phyloP scores from a whole-genome alignment of 495 filamentous ascomycete genomes.

The Peziza echinospora region DNA sequence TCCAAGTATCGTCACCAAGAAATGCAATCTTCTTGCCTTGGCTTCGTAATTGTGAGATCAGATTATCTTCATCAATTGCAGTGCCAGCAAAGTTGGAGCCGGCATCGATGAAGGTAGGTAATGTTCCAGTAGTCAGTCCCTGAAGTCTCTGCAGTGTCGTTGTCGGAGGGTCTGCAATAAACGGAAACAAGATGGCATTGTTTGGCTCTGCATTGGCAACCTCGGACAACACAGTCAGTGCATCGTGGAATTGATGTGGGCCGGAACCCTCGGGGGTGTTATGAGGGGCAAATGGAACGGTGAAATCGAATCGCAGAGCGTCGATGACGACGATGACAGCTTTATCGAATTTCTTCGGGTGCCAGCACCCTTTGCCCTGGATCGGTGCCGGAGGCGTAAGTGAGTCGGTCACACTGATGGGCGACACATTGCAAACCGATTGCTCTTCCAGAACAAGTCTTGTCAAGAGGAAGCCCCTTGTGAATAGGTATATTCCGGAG shows the following conservation, averaged over 20 bases:
- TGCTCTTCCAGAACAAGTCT: conserved; percentile 72
- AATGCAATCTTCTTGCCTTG: conserved; percentile 76
- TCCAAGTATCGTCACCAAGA: conserved; percentile 93
- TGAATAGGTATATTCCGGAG: conserved; percentile 75
- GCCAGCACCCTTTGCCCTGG: conserved; percentile 69
- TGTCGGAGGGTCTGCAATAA: conserved; percentile 93
- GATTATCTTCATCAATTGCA: conserved; percentile 92
- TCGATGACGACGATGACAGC: conserved; percentile 84
- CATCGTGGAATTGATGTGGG: conserved; percentile 63
- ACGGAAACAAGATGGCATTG: conserved; percentile 76
- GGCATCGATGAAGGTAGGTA: conserved; percentile 83
- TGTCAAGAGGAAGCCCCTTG: conserved; percentile 89
- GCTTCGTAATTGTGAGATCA: conserved; percentile 59
- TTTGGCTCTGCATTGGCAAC: conserved; percentile 46
- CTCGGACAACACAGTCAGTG: conserved; percentile 66
- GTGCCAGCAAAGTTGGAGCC: conserved; percentile 91
- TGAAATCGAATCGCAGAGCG: conserved; percentile 91
- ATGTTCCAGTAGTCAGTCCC: conserved; percentile 80
- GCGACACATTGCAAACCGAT: conserved; percentile 56
- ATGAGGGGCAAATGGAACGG: conserved; percentile 48
- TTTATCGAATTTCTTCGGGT: conserved; percentile 76
- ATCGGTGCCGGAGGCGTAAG: conserved; percentile 25
- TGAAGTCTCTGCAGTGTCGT: conserved; percentile 82
- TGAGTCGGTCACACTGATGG: conserved; percentile 28
- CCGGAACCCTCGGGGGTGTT: conserved; percentile 21